phyloP scores from a whole-genome alignment of 768 basidiomycete species.

The Pholiota microspora region DNA sequence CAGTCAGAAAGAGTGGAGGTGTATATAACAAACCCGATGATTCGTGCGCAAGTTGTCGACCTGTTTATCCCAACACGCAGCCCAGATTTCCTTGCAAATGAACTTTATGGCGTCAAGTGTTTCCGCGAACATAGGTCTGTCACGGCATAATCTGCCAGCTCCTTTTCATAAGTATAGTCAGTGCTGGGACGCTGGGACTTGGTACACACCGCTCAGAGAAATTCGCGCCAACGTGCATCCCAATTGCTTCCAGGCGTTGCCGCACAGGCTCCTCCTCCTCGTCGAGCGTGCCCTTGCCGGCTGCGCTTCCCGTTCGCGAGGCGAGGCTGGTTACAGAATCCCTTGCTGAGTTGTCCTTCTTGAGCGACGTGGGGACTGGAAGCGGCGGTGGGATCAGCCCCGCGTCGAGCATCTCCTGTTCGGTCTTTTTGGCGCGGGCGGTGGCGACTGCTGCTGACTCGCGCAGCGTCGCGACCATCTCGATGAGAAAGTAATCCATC shows the following conservation, averaged over 20 bases:
- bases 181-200: not conserved
- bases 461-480: conserved; percentile 71
- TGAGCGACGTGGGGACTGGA: conserved; percentile 34
- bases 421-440: conserved; percentile 62
- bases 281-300: conserved; percentile 39
- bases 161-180: conserved; percentile 9
- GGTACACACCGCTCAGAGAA: conserved; percentile 77
- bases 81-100: conserved; percentile 96
- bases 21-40: conserved; percentile 65
- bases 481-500: conserved; percentile 87
- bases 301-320: conserved; percentile 28
- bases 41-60: conserved; percentile 95
- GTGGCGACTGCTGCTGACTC: conserved; percentile 73
- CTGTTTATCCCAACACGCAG: conserved; percentile 89
- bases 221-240: conserved; percentile 82
- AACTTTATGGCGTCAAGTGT: conserved; percentile 93
- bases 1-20: not conserved
- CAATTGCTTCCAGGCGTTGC: conserved; percentile 76
- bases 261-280: conserved; percentile 76
- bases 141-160: conserved; percentile 63
- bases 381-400: conserved; percentile 62
- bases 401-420: conserved; percentile 77
- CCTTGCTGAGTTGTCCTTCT: conserved; percentile 39
- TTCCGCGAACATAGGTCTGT: conserved; percentile 72
- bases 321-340: conserved; percentile 42